Percentiles rank a stretch among this genome's conserved stretches.
Evolutionary conservation across 768 basidiomycete species (phyloP).

Genomic region (Lentinula boryana): DNA sequence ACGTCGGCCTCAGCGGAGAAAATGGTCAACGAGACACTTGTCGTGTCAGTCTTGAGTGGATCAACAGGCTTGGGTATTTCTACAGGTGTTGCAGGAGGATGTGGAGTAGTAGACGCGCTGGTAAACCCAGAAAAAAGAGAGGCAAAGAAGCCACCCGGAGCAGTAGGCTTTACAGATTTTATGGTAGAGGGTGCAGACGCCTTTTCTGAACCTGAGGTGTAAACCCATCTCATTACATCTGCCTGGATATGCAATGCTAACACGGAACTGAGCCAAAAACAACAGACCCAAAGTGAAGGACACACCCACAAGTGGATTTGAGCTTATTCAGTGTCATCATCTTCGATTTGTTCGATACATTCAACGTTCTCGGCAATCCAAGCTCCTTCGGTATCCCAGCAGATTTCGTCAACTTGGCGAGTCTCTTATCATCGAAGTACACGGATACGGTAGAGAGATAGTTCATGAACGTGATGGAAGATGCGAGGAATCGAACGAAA

Average conservation of each 20-base stretch:
- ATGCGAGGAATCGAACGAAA: slow-evolving; percentile 82
- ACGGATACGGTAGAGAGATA: slow-evolving; percentile 72
- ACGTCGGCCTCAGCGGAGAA: slow-evolving; percentile 66
- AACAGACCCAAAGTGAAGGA: neutral
- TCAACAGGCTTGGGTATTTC: slow-evolving; percentile 28
- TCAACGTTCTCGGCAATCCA: slow-evolving; percentile 51
- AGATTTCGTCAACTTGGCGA: slow-evolving; percentile 62
- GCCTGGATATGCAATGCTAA: slow-evolving; percentile 74
- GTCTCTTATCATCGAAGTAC: slow-evolving; percentile 72
- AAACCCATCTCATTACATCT: slow-evolving; percentile 76
- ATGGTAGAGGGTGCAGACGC: slow-evolving; percentile 30
- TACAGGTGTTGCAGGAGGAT: slow-evolving; percentile 25
- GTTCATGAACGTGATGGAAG: slow-evolving; percentile 91
- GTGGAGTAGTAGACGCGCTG: slow-evolving; percentile 29
- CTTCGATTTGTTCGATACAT: slow-evolving; percentile 44
- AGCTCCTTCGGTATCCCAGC: slow-evolving; percentile 45
- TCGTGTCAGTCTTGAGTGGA: slow-evolving; percentile 37
- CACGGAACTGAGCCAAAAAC: slow-evolving; percentile 3
- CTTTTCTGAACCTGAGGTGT: slow-evolving; percentile 59
- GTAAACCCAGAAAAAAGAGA: slow-evolving; percentile 34
- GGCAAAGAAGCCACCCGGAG: slow-evolving; percentile 40
- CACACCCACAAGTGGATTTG: slow-evolving; percentile 51
- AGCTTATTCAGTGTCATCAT: slow-evolving; percentile 68
- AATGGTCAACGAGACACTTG: slow-evolving; percentile 55
- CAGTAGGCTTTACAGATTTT: slow-evolving; percentile 23